Evolutionary conservation across 768 basidiomycete species (phyloP), one percentile per base, ranked within the genome.

Genomic region (Dendrothele bispora): DNA sequence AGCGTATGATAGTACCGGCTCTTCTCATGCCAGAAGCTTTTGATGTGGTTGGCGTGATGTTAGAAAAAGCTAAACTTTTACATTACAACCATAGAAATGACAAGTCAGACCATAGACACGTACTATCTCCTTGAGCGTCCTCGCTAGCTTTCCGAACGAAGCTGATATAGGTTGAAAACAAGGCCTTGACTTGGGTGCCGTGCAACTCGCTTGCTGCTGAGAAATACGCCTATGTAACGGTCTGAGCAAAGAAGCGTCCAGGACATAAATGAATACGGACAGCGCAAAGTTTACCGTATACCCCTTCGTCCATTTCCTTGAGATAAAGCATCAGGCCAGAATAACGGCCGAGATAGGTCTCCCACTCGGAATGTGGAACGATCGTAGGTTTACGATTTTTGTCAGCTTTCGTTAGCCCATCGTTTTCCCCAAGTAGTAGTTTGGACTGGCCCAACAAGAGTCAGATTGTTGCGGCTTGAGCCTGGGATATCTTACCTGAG

Each of bases 291-390:
- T 89, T 91, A 35, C 84, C 87, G 62, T 98, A 98, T 20, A 88
- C 67, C 46, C 67, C 70, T 63, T 97, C 91, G 51, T 97, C 94
- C 90, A 98, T 95, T 71, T 98, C 95, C 63, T 92, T 95, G 48
- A 98, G 68, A 61, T 95, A 98, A 15, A 98, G 73, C 66, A 98
- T 82, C 43, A 98, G 65, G 1, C 95, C 95, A 25, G 87, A 80
- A 65, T 98, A 98, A 36, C 88, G 79, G 20, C 88, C 91, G 17
- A 98, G 77, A 64, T 92, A 91, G 28, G 74, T 72, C 59, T 98
- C 92, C 62, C 97, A 75, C 15, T 79, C 73, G 43, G 75, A 73
- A 65, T 98, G 95, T n/a, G 71, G 68, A 22, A 73, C 58, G 22
- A 90, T 69, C 7, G 63, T 65, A 3, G 80, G 77, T 39, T 75